A percentile compares a stretch with the other conserved stretches of the same genome.
These are phyloP conservation scores for Entonaema liquescens DNA, from an alignment of 495 filamentous ascomycete genomes.

Conservation along the genomic window DNA sequence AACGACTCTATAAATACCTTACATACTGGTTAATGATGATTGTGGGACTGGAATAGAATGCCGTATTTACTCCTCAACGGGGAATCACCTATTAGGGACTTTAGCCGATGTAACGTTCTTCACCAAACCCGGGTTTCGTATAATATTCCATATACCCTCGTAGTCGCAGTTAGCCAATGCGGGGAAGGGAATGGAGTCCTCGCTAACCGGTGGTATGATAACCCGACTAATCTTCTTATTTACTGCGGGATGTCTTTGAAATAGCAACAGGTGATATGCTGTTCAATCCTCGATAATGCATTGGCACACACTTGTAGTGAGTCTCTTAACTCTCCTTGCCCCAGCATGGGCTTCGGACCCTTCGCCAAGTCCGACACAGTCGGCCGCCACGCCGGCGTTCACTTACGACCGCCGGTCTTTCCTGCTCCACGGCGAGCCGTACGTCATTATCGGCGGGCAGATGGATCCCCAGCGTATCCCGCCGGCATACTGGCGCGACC, in stretches of 20 bases:
- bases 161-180: conserved; percentile 24
- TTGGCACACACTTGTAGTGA: conserved; percentile 6
- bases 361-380: conserved; percentile 17
- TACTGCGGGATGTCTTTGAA: not conserved
- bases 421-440: conserved; percentile 53
- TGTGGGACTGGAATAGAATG: not conserved
- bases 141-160: not conserved
- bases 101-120: conserved; percentile 36
- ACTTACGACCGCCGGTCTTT: conserved; percentile 49
- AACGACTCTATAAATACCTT: too few relatives aligned
- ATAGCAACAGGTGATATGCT: not conserved
- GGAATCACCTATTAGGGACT: not conserved
- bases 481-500: conserved; percentile 52
- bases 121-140: conserved; percentile 15
- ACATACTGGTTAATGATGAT: too few relatives aligned
- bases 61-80: conserved; percentile 6
- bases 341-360: conserved; percentile 13
- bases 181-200: conserved; percentile 23
- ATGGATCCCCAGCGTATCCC: conserved; percentile 61
- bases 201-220: not conserved
- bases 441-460: conserved; percentile 58
- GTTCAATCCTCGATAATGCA: conserved; percentile 9
- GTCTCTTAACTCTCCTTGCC: not conserved
- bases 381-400: conserved; percentile 37
- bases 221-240: not conserved